Percentiles rank a stretch among this genome's conserved stretches.
phyloP scores from a whole-genome alignment of 805 yeast genomes.

The Metschnikowia hibisci region DNA sequence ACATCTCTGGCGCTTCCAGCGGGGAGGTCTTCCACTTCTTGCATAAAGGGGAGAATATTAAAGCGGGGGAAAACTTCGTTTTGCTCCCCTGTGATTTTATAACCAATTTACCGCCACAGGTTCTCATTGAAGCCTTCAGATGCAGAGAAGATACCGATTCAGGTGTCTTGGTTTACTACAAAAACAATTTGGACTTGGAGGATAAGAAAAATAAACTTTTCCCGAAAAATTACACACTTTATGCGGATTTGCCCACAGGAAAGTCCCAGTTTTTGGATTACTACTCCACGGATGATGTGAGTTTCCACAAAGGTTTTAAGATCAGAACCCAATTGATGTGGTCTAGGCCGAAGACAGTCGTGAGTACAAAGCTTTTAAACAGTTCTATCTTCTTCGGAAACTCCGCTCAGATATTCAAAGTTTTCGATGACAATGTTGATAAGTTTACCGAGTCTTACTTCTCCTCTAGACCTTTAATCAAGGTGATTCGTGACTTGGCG shows the following conservation, averaged over 20 bases:
- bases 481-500: constrained; percentile 79
- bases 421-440: constrained; percentile 40
- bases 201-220: constrained; percentile 64
- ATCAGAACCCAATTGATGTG: constrained; percentile 85
- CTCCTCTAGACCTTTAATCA: constrained; percentile 50
- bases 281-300: constrained; percentile 64
- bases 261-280: constrained; percentile 61
- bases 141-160: constrained; percentile 62
- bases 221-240: constrained; percentile 63
- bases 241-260: constrained; percentile 45
- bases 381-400: constrained; percentile 56
- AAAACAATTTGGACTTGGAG: constrained; percentile 67
- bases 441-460: constrained; percentile 37
- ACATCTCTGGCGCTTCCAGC: constrained; percentile 34
- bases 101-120: constrained; percentile 88
- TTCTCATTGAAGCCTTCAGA: constrained; percentile 77
- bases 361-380: constrained; percentile 72
- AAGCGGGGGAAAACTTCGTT: constrained; percentile 49
- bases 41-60: constrained; percentile 38
- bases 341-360: constrained; percentile 76
- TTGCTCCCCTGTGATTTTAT: constrained; percentile 91
- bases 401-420: constrained; percentile 44
- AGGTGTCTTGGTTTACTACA: constrained; percentile 74
- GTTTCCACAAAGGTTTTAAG: constrained; percentile 65
- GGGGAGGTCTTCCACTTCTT: constrained; percentile 58